Evolutionary conservation across 1,284 basidiomycete species (phyloP).

Genomic region (Trichosporon coremiiforme): DNA sequence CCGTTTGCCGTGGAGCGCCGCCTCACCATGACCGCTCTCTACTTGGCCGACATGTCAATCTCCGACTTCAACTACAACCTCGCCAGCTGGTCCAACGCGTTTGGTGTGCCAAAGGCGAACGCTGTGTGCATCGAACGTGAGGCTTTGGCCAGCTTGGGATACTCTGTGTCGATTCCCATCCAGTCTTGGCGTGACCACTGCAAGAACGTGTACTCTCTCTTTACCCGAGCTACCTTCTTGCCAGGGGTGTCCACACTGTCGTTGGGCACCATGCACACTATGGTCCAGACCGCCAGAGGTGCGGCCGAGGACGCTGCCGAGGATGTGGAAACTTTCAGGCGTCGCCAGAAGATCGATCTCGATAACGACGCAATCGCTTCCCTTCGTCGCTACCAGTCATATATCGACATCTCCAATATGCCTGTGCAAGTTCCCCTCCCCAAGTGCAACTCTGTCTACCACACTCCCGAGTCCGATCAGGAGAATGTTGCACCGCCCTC

Average conservation of each 20-base stretch:
- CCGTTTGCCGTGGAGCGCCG: slow-evolving; percentile 25
- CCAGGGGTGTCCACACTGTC: slow-evolving; percentile 13
- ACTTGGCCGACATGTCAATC: slow-evolving; percentile 23
- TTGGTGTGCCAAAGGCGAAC: slow-evolving; percentile 14
- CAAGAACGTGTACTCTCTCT: slow-evolving; percentile 22
- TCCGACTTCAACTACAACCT: slow-evolving; percentile 22
- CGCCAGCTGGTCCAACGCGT: slow-evolving; percentile 21
- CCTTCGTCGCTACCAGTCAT: background rate
- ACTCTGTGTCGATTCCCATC: slow-evolving; percentile 23
- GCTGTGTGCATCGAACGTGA: slow-evolving; percentile 23
- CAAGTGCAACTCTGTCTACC: slow-evolving; percentile 10
- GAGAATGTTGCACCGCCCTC: slow-evolving; percentile 17
- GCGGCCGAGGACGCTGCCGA: slow-evolving; percentile 11
- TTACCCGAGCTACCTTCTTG: slow-evolving; percentile 15
- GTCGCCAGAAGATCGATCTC: background rate
- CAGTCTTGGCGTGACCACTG: slow-evolving; percentile 28
- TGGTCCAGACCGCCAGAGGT: slow-evolving; percentile 22
- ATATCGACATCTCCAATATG: background rate
- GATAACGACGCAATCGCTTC: background rate
- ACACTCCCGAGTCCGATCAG: background rate
- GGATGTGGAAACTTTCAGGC: background rate
- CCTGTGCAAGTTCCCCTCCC: too few relatives aligned
- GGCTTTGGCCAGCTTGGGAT: slow-evolving; percentile 10
- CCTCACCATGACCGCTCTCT: slow-evolving; percentile 22
- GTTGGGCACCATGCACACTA: slow-evolving; percentile 21